These are phyloP conservation scores for Salix koriyanagi DNA, from an alignment of 345 rosid genomes.

Conservation along the genomic window DNA sequence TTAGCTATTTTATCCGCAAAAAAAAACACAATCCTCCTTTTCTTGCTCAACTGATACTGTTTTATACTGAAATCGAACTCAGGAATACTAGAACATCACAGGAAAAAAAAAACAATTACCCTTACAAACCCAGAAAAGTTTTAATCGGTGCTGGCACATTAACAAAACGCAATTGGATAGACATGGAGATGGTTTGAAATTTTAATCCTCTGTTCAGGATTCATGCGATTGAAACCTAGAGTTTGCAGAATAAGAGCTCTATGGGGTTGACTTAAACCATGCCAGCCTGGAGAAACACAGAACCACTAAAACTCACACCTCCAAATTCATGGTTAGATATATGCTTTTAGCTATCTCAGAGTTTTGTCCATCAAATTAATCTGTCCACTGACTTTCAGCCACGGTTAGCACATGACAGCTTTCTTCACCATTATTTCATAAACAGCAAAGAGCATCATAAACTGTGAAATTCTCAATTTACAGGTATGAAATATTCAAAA, in stretches of 20 bases:
- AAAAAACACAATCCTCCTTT: background rate
- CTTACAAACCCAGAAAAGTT: background rate
- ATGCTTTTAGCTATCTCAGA: background rate
- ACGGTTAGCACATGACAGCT: background rate
- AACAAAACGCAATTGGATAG: background rate
- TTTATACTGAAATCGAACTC: background rate
- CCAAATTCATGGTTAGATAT: background rate
- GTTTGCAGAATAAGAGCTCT: background rate
- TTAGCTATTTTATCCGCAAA: background rate
- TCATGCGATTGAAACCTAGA: background rate
- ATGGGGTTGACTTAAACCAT: background rate
- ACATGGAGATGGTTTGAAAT: background rate
- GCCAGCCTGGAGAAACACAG: background rate
- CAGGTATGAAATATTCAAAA: slow-evolving; percentile 4
- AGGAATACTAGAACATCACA: background rate
- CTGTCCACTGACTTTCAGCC: background rate
- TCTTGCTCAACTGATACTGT: background rate
- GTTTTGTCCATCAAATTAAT: background rate
- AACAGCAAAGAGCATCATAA: background rate
- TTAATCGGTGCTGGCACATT: background rate
- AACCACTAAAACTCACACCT: background rate
- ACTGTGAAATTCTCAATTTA: background rate
- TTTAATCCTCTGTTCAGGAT: background rate
- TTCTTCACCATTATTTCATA: background rate
- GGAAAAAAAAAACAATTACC: background rate